Percentiles rank a stretch among this genome's conserved stretches.
These are phyloP conservation scores for Fusarium drepaniforme DNA, from an alignment of 2,329 filamentous ascomycete genomes.

Conservation along the genomic window DNA sequence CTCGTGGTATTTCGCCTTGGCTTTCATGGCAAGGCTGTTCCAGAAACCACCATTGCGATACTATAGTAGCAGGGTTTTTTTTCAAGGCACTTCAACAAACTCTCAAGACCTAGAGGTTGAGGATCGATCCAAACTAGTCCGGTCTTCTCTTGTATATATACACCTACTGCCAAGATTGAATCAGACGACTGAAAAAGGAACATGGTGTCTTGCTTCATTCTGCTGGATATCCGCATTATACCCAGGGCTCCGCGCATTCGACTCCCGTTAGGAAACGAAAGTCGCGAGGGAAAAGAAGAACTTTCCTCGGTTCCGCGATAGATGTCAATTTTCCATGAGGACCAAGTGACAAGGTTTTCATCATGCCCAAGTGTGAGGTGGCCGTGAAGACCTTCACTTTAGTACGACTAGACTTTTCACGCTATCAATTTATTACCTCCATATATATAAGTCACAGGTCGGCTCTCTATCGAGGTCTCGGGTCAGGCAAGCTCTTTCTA, in stretches of 20 bases:
- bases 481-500: neutral
- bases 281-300: rapidly evolving
- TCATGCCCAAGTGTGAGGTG: neutral
- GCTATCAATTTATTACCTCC: neutral
- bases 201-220: neutral
- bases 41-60: neutral
- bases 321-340: neutral
- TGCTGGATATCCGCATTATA: neutral
- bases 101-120: neutral
- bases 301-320: neutral
- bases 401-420: neutral
- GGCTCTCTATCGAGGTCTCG: neutral
- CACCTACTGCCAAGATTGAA: neutral
- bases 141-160: neutral
- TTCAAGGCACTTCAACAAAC: neutral
- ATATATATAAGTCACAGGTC: neutral
- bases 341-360: neutral
- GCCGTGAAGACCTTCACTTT: neutral
- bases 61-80: neutral
- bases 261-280: neutral
- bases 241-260: neutral
- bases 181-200: neutral
- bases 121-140: neutral
- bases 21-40: neutral
- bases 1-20: neutral